Conservation (phyloP, 2,329 filamentous ascomycete genomes). For the Neonectria punicea region DNA sequence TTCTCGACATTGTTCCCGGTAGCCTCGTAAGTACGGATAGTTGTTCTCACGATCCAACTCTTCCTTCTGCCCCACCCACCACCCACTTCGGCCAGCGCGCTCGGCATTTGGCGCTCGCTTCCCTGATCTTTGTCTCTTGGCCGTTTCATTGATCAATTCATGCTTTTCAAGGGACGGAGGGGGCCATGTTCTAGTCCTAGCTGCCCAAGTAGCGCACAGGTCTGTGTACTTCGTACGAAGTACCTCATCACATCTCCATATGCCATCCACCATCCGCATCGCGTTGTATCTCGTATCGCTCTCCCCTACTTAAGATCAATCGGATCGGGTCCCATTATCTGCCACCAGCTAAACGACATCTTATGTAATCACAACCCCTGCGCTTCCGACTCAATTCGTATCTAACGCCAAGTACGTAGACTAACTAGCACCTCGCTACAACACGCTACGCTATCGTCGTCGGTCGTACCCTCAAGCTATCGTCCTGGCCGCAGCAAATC, state of each 20-base stretch:
- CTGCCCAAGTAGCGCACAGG: neutral
- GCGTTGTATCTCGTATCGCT: neutral
- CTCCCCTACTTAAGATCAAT: neutral
- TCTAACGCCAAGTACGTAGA: neutral
- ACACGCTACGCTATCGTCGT: neutral
- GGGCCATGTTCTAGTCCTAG: neutral
- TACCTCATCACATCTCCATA: neutral
- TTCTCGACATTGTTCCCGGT: neutral
- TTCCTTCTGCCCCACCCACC: neutral
- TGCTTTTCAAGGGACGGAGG: neutral
- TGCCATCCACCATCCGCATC: neutral
- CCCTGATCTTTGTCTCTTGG: neutral
- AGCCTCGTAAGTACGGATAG: neutral
- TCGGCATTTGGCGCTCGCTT: neutral
- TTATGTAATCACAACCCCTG: slow-evolving; percentile 1
- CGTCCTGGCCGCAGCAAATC: neutral
- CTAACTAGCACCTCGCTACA: too few relatives aligned
- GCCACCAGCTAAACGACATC: neutral
- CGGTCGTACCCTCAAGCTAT: neutral
- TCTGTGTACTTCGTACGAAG: neutral
- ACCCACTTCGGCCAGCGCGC: neutral
- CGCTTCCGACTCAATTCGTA: neutral
- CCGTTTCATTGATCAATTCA: neutral
- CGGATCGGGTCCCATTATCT: neutral
- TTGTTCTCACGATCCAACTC: neutral